A percentile compares a stretch with the other conserved stretches of the same genome.
Evolutionary conservation across 2,329 filamentous ascomycete species (phyloP).

Genomic region (Fusarium sp.): DNA sequence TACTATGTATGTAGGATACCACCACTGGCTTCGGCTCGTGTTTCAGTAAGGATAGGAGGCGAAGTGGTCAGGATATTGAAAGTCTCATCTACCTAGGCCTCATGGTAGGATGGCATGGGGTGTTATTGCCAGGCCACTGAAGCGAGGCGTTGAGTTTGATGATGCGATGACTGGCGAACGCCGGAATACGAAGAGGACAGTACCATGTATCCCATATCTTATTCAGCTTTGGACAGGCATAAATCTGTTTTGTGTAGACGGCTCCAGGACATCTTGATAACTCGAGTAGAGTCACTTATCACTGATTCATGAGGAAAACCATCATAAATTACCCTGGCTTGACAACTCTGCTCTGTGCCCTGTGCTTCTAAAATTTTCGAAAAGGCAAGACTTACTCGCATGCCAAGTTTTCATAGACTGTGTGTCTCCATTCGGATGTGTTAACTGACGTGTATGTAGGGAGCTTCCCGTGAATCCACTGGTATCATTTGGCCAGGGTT

Average conservation of each 20-base stretch:
- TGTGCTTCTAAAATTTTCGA: neutral
- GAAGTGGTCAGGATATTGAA: neutral
- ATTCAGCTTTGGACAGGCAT: neutral
- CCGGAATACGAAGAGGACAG: neutral
- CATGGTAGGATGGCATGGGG: neutral
- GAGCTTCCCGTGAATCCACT: constrained; percentile 14
- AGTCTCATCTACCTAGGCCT: neutral
- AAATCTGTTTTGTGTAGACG: neutral
- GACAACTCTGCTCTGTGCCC: too few relatives aligned
- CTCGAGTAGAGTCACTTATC: too few relatives aligned
- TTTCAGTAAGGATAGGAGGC: neutral
- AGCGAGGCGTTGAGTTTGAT: constrained; percentile 7
- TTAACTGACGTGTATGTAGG: constrained; percentile 5
- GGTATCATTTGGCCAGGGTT: constrained; percentile 8
- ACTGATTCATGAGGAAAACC: too few relatives aligned
- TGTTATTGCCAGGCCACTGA: neutral
- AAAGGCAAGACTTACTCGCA: neutral
- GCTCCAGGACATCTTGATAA: neutral
- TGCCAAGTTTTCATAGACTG: neutral
- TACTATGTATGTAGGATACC: neutral
- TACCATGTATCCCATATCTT: neutral
- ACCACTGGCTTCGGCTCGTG: neutral
- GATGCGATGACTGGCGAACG: neutral
- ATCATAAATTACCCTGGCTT: too few relatives aligned
- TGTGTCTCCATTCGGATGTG: neutral